Evolutionary conservation across 495 filamentous ascomycete genomes (phyloP), one percentile per base, ranked within the genome.

Genomic region (Penicillium malachiteum): DNA sequence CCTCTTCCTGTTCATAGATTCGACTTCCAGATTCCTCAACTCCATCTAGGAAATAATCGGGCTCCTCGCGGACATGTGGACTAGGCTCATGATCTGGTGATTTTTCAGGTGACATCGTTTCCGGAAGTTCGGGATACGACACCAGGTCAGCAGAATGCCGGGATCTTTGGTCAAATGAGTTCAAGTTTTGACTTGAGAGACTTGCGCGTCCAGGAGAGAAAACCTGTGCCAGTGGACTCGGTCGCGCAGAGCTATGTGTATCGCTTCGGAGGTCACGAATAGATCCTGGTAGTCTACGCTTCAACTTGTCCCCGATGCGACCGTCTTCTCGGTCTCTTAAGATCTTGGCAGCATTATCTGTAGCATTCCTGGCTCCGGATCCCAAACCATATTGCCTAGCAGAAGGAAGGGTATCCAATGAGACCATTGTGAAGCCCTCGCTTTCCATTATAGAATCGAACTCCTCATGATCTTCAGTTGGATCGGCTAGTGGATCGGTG

Each of bases 361-460:
- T 49, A 33, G 48, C 49, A 2, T 60, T 42, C 38, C 68, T 63
- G 5, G 62, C 41, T 33, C 64, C 59, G 11, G 62, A 64, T 5
- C 57, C 67, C 9, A 78, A 40, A 0, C 65, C 70, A 52, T 69
- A 67, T 42, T 74, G 72, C 52, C 71, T 72, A 14, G 69, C 71
- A 5, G 78, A 81, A 30, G 77, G 72, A 34, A 84, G 63, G 9
- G 81, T 79, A 31, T 81, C 76, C 46, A 83, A 62, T 3, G 79
- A 82, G 3, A 84, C 74, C 81, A 84, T 84, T 34, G 77, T 84
- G 50, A 84, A 83, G 1, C 78, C 81, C 62, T 84, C 81, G 48
- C 81, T 82, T 58, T 84, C 81, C 59, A 84, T 77, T 34, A 84
- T 81, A 1, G 81, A 78, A 64, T 82, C 78, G 51, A 75, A 81